Evolutionary conservation across 176 grass and related monocot species (phyloP), one percentile per base, ranked within the genome.

Genomic region (Saccharum spontaneum): DNA sequence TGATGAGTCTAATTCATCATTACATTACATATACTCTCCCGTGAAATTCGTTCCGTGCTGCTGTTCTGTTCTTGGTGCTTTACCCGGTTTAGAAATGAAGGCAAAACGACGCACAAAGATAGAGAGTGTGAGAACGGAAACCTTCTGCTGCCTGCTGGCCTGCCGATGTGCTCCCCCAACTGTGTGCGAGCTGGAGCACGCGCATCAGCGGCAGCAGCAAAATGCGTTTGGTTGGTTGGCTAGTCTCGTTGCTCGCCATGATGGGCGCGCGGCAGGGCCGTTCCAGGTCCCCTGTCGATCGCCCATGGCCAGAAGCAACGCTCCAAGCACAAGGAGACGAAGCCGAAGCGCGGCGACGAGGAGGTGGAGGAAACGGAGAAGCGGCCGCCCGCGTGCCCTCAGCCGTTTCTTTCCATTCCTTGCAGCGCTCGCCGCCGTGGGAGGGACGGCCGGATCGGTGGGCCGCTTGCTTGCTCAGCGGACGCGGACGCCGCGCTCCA

Each of bases 1-100:
- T 62, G 23, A 23, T 62, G 18, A 22, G 15, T 30, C 26, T 48
- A 1, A 73, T 86, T 40, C 48, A 48, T 83, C 55, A 80, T 80
- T 79, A 31, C 89, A 24, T 18, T 16, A 49, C 46, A 90, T 59
- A 79, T 79, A 38, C 11, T 65, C 78, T 41, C 59, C 2, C 12
- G 77, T 88, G 86, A 85, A 88, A 82, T 82, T 78, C 60, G 61
- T 64, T 62, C 9, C n/a, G n/a, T 9, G 5, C 44, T 55, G 3
- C 41, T 5, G 14, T 33, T 7, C 57, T 69, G 28, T 62, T 59
- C 12, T 43, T 24, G 64, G 52, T 70, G 24, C 39, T 30, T 52
- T 81, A 39, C 63, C 77, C 4, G 22, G 59, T 85, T 85, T 75
- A 75, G 64, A 64, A 84, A 54, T 18, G 3, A 15, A 45, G 67